Base-by-base conservation (phyloP, 176 grass and related monocot species). In the Oryza australiensis region DNA sequence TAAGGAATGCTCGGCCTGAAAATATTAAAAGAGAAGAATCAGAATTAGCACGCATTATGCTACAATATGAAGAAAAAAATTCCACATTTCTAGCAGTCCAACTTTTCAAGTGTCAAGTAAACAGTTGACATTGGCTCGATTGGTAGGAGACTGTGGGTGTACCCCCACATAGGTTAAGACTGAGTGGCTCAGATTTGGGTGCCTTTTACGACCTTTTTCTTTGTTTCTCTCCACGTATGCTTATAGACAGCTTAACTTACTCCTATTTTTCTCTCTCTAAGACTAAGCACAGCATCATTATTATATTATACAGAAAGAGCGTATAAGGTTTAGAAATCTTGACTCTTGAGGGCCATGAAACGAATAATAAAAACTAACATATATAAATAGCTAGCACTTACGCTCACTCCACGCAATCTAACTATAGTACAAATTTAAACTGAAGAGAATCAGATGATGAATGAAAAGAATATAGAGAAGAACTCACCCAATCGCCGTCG, bases 401-500 rank as follows among this genome's bases (percentile, higher is more conserved):
- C 28, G 18, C 23, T 66, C 12, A 38, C 29, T 49, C 13, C 51
- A 42, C 12, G 0, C 20, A 3, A 62, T 24, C 2, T 26, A 26
- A 70, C 38, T 68, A 10, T 75, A 26, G 13, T 32, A 9, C 33
- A 53, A 33, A 64, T 28, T 30, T 10, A 30, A 79, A 18, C 0
- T 65, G 20, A 38, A 26, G 13, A 55, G 5, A 1, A 3, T 74
- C 28, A 13, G 6, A 24, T 72, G 4, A 22, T 62, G n/a, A 76
- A 51, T 64, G 3, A n/a, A 27, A 75, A 18, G 51, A 75, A 13
- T 68, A 23, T 1, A 26, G 1, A 62, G 10, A 32, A 74, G 16
- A 43, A 23, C 77, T 84, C 74, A 84, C 90, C 84, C 87, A 92
- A 59, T 89, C 87, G 33, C 76, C 87, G 0, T 84, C 87, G 10